Conservation (phyloP, 169 alveolate species). For the Plasmodium billcollinsi region DNA sequence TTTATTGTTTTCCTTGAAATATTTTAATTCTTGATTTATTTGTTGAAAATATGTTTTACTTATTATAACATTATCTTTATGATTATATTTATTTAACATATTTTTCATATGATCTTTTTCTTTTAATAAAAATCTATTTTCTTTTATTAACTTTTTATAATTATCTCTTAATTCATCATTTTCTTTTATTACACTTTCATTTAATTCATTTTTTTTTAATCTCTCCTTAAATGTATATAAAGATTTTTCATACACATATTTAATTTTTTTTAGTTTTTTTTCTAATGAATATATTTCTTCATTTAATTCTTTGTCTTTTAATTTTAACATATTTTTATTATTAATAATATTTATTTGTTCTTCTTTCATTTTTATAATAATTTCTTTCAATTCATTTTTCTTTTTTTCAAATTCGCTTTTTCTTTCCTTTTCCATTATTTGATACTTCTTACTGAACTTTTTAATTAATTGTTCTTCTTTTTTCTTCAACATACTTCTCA, state of each 20-base stretch:
- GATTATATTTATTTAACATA: slow-evolving; percentile 19
- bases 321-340: slow-evolving; percentile 22
- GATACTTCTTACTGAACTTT: slow-evolving; percentile 47
- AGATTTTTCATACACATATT: slow-evolving; percentile 59
- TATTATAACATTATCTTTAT: slow-evolving; percentile 44
- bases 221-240: slow-evolving; percentile 23
- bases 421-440: slow-evolving; percentile 53
- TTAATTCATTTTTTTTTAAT: slow-evolving; percentile 20
- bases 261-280: slow-evolving; percentile 67
- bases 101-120: slow-evolving; percentile 51
- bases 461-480: slow-evolving; percentile 26
- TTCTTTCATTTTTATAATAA: slow-evolving; percentile 55
- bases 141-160: slow-evolving; percentile 3
- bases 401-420: slow-evolving; percentile 60
- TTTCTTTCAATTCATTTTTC: slow-evolving; percentile 65
- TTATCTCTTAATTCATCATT: slow-evolving; percentile 1
- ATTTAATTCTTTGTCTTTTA: slow-evolving; percentile 64
- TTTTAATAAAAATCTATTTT: slow-evolving; percentile 12
- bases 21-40: slow-evolving; percentile 14
- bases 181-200: slow-evolving; percentile 32
- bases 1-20: background rate
- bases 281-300: slow-evolving; percentile 28
- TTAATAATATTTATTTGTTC: slow-evolving; percentile 57
- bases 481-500: slow-evolving; percentile 28
- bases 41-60: slow-evolving; percentile 44